A percentile compares a stretch with the other conserved stretches of the same genome.
Conservation (phyloP, 176 grass and related monocot species). For the Zoysia pacifica region DNA sequence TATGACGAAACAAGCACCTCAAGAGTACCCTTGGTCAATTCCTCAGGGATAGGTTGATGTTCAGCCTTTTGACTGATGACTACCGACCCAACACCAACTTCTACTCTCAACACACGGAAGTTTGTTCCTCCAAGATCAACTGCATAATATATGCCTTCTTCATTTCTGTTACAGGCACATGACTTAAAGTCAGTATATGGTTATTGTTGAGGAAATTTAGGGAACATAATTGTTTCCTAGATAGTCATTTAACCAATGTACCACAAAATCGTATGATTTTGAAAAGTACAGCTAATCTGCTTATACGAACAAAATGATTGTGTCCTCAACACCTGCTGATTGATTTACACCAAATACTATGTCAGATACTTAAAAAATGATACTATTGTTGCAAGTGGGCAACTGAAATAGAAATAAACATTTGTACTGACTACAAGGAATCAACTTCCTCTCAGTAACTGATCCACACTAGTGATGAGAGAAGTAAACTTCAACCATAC, state of each 20-base stretch:
- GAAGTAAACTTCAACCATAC: slow-evolving; percentile 1
- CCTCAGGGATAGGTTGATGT: slow-evolving; percentile 65
- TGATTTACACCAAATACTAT: background rate
- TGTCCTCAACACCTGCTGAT: background rate
- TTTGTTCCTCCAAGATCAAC: slow-evolving; percentile 86
- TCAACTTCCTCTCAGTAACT: background rate
- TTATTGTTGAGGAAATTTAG: background rate
- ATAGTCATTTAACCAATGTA: background rate
- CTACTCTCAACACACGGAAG: slow-evolving; percentile 70
- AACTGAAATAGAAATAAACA: background rate
- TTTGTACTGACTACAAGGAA: background rate
- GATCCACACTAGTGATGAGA: background rate
- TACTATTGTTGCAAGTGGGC: background rate
- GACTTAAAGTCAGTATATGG: background rate
- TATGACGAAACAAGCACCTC: slow-evolving; percentile 54
- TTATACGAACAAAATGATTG: background rate
- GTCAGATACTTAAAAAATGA: background rate
- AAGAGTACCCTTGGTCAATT: slow-evolving; percentile 67
- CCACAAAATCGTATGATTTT: background rate
- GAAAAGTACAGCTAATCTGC: background rate
- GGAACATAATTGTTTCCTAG: background rate
- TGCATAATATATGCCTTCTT: slow-evolving; percentile 83
- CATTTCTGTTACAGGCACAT: slow-evolving; percentile 50
- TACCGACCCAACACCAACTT: slow-evolving; percentile 60
- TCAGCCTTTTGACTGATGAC: slow-evolving; percentile 64